Evolutionary conservation across 1,139 yeast genomes (phyloP).

Genomic region (Candida sp.): DNA sequence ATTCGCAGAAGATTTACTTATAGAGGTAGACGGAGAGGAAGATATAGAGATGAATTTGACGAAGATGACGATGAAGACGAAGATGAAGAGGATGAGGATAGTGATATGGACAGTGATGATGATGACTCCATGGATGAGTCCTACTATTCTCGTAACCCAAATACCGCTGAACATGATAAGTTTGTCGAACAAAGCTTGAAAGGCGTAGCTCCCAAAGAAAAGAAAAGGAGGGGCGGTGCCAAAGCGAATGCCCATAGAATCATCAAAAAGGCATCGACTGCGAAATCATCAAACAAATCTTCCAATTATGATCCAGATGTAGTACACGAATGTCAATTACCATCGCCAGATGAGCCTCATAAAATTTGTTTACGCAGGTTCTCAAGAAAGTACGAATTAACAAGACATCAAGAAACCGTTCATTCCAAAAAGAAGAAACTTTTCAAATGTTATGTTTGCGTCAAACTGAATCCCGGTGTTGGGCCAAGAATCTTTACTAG

Average conservation of each 20-base stretch:
- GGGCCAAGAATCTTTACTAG: conserved; percentile 81
- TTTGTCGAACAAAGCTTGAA: conserved; percentile 21
- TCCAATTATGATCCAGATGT: conserved; percentile 50
- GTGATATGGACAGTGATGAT: conserved; percentile 2
- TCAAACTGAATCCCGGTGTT: conserved; percentile 50
- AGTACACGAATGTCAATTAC: conserved; percentile 46
- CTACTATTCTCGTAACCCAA: conserved; percentile 13
- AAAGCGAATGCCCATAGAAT: conserved; percentile 27
- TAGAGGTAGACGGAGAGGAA: conserved; percentile 6
- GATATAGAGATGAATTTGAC: conserved; percentile 2
- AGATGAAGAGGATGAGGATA: conserved; percentile 3
- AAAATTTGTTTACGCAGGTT: conserved; percentile 76
- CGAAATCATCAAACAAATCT: conserved; percentile 30
- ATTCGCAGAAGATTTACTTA: conserved; percentile 3
- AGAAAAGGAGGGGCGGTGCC: conserved; percentile 23
- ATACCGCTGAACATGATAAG: conserved; percentile 23
- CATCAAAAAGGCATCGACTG: conserved; percentile 20
- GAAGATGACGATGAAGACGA: conserved; percentile 5
- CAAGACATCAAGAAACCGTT: conserved; percentile 94
- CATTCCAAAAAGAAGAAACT: conserved; percentile 87
- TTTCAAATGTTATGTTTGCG: conserved; percentile 85
- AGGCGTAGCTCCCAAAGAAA: conserved; percentile 18
- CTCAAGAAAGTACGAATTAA: conserved; percentile 91
- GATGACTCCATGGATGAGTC: conserved; percentile 9
- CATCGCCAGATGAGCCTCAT: conserved; percentile 47